These are phyloP conservation scores for Salix koriyanagi DNA, from an alignment of 345 rosid species.

Conservation along the genomic window DNA sequence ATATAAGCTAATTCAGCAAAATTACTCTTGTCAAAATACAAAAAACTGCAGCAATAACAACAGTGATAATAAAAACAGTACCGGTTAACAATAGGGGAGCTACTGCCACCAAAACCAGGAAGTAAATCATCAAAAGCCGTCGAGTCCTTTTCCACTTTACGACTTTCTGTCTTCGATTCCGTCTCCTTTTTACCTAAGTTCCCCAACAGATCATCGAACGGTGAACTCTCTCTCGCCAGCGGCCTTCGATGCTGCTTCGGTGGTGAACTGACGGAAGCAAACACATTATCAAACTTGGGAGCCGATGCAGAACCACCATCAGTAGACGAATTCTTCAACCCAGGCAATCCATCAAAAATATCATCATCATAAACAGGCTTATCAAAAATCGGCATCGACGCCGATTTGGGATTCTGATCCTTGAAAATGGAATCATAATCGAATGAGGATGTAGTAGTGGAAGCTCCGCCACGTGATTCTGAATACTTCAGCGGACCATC, in stretches of 20 bases:
- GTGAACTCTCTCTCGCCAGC: slow-evolving; percentile 11
- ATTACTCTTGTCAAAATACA: not conserved
- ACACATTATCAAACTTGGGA: slow-evolving; percentile 38
- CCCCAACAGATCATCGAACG: slow-evolving; percentile 59
- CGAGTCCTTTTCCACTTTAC: slow-evolving; percentile 26
- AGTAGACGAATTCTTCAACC: slow-evolving; percentile 32
- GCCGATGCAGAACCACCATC: slow-evolving; percentile 18
- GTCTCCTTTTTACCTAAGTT: slow-evolving; percentile 38
- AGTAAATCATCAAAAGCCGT: slow-evolving; percentile 65
- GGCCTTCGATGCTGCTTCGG: slow-evolving; percentile 18
- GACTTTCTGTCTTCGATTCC: slow-evolving; percentile 32
- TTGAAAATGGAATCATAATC: slow-evolving; percentile 51
- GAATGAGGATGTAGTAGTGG: slow-evolving; percentile 19
- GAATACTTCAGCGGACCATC: slow-evolving; percentile 51
- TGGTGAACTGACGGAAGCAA: slow-evolving; percentile 23
- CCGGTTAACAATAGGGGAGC: slow-evolving; percentile 39
- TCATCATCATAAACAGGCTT: slow-evolving; percentile 76
- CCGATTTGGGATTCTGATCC: slow-evolving; percentile 27
- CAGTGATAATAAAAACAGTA: not conserved
- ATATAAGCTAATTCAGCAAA: not conserved
- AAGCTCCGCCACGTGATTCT: slow-evolving; percentile 35
- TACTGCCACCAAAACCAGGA: slow-evolving; percentile 63
- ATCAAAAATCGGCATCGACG: slow-evolving; percentile 54
- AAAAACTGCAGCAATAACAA: not conserved
- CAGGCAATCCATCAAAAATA: slow-evolving; percentile 61